These are phyloP conservation scores for Gnomoniopsis sp. DNA, from an alignment of 2,329 filamentous ascomycete species.

Conservation along the genomic window DNA sequence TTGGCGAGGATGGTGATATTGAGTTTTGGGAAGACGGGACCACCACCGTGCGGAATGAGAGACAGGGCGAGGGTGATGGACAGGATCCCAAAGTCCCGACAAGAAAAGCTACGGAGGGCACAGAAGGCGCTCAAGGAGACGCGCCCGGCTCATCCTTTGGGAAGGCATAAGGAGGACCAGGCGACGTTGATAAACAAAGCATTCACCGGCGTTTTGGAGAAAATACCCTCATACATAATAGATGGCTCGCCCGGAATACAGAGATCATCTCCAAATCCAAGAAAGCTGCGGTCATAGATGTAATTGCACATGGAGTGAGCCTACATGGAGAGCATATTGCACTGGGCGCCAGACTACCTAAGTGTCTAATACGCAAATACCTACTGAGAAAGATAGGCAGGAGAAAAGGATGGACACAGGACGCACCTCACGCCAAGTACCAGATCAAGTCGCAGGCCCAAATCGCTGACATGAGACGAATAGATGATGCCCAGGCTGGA, in stretches of 20 bases:
- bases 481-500: not conserved
- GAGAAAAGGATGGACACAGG: no score
- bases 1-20: slow-evolving; percentile 77
- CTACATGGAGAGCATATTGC: no score
- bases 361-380: no score
- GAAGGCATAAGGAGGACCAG: not conserved
- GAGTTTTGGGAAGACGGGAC: slow-evolving; percentile 85
- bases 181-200: not conserved
- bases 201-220: not conserved
- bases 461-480: not conserved
- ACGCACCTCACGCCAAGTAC: no score
- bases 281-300: not conserved
- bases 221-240: not conserved
- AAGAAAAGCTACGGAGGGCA: not conserved
- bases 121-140: not conserved
- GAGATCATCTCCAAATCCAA: not conserved
- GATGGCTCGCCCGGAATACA: not conserved
- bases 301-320: no score
- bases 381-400: no score
- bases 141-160: slow-evolving; percentile 28
- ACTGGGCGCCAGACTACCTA: no score
- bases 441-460: no score
- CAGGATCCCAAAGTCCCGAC: slow-evolving; percentile 8
- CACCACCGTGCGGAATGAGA: slow-evolving; percentile 28
- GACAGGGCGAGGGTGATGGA: slow-evolving; percentile 20